Evolutionary conservation across 2,329 filamentous ascomycete species (phyloP).

Genomic region (Penicillium sp.): DNA sequence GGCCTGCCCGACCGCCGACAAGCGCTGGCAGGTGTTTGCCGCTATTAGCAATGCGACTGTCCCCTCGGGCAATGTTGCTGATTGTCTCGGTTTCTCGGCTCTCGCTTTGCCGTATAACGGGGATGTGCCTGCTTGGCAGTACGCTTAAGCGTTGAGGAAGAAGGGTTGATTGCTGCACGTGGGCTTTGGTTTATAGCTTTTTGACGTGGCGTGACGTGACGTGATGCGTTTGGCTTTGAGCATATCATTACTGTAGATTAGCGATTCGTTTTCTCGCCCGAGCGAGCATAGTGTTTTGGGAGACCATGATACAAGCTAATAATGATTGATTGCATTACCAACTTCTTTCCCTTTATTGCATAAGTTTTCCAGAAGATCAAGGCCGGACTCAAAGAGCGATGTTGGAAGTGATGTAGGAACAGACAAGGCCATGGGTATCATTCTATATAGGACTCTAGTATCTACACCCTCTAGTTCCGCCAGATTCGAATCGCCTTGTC

Average conservation of each 20-base stretch:
- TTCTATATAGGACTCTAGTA: slow-evolving; percentile 16
- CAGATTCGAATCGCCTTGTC: slow-evolving; percentile 75
- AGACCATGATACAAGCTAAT: background rate
- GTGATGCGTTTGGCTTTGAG: background rate
- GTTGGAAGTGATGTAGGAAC: background rate
- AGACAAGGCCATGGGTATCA: slow-evolving; percentile 23
- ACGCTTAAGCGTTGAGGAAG: slow-evolving; percentile 29
- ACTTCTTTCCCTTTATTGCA: background rate
- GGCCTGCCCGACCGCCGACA: slow-evolving; percentile 42
- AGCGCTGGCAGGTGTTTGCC: slow-evolving; percentile 46
- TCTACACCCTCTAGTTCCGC: slow-evolving; percentile 53
- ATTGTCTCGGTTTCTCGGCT: slow-evolving; percentile 45
- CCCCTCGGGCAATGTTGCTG: slow-evolving; percentile 38
- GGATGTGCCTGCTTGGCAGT: slow-evolving; percentile 43
- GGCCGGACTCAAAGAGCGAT: background rate
- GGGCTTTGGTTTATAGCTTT: no score
- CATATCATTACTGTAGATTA: background rate
- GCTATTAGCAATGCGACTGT: slow-evolving; percentile 43
- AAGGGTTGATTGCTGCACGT: background rate
- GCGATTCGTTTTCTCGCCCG: background rate
- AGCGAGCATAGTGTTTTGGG: background rate
- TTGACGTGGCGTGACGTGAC: background rate
- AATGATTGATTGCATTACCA: background rate
- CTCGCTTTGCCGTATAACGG: slow-evolving; percentile 33
- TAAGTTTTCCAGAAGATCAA: background rate